Evolutionary conservation across 768 basidiomycete genomes (phyloP).

Genomic region (Daedaleopsis sinensis): DNA sequence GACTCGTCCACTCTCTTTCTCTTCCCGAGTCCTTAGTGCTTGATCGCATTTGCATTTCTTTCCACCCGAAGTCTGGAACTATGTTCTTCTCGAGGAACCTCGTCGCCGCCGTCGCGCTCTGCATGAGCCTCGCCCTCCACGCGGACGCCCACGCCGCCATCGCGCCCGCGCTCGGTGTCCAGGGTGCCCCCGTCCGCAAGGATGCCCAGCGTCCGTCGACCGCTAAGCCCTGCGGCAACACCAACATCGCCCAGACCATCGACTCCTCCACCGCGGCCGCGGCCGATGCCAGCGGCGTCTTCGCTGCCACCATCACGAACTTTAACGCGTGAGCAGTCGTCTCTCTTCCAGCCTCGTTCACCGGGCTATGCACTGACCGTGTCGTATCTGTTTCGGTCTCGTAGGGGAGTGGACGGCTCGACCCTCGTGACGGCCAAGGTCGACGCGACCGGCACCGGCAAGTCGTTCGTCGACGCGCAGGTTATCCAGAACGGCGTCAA

Average conservation of each 20-base stretch:
- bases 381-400: background rate
- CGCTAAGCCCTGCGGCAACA: constrained; percentile 44
- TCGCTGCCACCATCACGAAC: constrained; percentile 44
- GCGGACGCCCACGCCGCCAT: constrained; percentile 46
- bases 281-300: constrained; percentile 40
- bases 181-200: constrained; percentile 25
- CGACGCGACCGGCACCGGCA: constrained; percentile 43
- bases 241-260: constrained; percentile 43
- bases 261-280: constrained; percentile 36
- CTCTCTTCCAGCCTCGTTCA: background rate
- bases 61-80: background rate
- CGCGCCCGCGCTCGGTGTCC: constrained; percentile 43
- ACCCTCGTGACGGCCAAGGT: constrained; percentile 48
- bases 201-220: constrained; percentile 35
- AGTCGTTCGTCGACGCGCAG: constrained; percentile 38
- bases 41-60: background rate
- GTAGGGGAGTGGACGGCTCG: constrained; percentile 50
- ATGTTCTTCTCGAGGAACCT: constrained; percentile 31
- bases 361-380: background rate
- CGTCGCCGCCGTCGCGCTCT: constrained; percentile 33
- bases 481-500: constrained; percentile 49
- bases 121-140: constrained; percentile 39
- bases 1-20: too few species aligned
- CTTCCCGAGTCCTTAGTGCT: background rate
- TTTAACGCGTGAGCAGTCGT: constrained; percentile 47